These are phyloP conservation scores for Cardamine chenopodiifolia DNA, from an alignment of 345 rosid species.

Conservation along the genomic window DNA sequence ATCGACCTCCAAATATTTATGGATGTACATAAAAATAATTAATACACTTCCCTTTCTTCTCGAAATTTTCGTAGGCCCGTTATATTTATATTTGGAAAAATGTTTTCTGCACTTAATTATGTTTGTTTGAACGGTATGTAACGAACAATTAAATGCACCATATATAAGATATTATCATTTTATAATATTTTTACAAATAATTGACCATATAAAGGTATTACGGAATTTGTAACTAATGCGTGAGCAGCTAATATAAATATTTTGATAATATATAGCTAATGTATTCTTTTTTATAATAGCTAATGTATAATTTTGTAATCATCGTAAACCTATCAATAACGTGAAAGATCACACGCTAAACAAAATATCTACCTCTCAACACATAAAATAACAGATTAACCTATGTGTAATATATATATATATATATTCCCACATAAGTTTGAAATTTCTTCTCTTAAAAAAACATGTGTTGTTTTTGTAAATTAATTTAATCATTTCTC, in stretches of 20 bases:
- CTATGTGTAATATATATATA: too few species aligned
- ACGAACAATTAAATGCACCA: slow-evolving; percentile 2
- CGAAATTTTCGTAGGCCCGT: slow-evolving; percentile 9
- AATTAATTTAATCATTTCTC: slow-evolving; percentile 4
- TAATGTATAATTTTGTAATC: background rate
- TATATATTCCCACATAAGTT: background rate
- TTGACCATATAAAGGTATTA: background rate
- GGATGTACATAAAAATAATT: background rate
- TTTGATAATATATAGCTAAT: background rate
- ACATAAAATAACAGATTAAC: background rate
- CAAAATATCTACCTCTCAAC: background rate
- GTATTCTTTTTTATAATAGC: background rate
- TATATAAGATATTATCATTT: background rate
- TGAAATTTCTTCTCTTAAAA: background rate
- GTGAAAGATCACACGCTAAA: background rate
- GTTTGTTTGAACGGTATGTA: slow-evolving; percentile 23
- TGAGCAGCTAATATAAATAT: background rate
- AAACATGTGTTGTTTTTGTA: slow-evolving; percentile 3
- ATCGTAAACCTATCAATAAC: background rate
- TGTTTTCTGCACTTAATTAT: slow-evolving; percentile 1
- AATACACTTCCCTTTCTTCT: background rate
- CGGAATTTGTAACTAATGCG: background rate
- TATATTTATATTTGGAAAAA: slow-evolving; percentile 6
- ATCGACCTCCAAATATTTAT: slow-evolving; percentile 8
- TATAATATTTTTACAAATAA: background rate